phyloP scores from a whole-genome alignment of 2,329 filamentous ascomycete genomes.

The Neocucurbitaria cava region DNA sequence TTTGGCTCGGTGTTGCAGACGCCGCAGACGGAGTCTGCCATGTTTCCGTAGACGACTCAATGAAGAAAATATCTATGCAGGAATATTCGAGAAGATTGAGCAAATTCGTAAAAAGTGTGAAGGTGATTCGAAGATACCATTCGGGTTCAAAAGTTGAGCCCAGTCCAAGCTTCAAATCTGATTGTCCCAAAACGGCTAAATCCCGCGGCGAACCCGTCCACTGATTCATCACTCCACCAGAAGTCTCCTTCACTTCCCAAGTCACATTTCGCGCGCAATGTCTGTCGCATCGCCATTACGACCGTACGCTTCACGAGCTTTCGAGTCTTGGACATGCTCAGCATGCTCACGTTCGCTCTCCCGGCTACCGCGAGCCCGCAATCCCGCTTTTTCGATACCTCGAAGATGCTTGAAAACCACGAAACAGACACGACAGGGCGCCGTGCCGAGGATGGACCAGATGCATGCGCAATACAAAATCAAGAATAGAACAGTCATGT shows the following conservation, averaged over 20 bases:
- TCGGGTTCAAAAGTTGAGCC: background rate
- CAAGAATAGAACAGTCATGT: constrained; percentile 74
- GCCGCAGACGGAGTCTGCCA: constrained; percentile 49
- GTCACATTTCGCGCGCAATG: constrained; percentile 28
- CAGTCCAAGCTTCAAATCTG: constrained; percentile 14
- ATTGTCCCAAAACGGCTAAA: constrained; percentile 35
- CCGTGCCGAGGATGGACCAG: constrained; percentile 67
- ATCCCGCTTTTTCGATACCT: constrained; percentile 18
- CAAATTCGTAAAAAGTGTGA: background rate
- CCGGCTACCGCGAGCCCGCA: constrained; percentile 23
- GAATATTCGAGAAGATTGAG: background rate
- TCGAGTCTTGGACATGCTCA: constrained; percentile 46
- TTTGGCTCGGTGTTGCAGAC: constrained; percentile 54
- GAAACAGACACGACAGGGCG: constrained; percentile 38
- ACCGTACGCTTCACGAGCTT: constrained; percentile 20
- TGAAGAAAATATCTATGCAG: background rate
- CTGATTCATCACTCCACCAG: constrained; percentile 32
- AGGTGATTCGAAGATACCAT: constrained; percentile 8
- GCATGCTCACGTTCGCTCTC: constrained; percentile 42
- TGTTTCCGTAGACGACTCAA: constrained; percentile 10
- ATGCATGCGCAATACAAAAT: constrained; percentile 68
- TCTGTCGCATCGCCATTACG: constrained; percentile 32
- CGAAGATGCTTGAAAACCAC: constrained; percentile 45
- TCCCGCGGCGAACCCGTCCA: constrained; percentile 34
- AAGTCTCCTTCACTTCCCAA: constrained; percentile 3